Base-by-base conservation (phyloP, 129 eudicot species). In the Artemisia tridentata region DNA sequence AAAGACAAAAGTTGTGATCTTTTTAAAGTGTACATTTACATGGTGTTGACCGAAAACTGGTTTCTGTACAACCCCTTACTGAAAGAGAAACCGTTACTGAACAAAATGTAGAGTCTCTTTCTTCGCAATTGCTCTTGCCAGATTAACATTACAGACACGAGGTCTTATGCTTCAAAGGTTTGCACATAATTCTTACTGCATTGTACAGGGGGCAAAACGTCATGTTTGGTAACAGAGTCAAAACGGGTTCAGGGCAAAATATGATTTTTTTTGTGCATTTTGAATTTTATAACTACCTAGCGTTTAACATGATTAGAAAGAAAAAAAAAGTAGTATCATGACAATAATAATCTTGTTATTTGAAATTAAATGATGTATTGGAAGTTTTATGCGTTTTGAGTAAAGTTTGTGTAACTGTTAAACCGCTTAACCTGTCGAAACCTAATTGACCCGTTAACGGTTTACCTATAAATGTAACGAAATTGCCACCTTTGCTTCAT, bases 31-130 rank as follows among this genome's bases (percentile, higher is more conserved):
- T 86, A 89, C 70, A 77, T 86, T 27, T 89, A 80, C 78, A 59
- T 92, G 75, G 88, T 82, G 74, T 86, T 88, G 75, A 79, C 86
- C 0, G 96, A 92, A 80, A 92, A 86, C 73, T 92, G 96, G 95
- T 83, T 92, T 62, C 31, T 72, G 61, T 85, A 71, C 58, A 79
- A 87, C 48, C 67, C 88, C 1, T 6, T 50, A 61, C 4, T 68
- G 11, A 74, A 79, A 80, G 79, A 82, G 45, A 80, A 74, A 15
- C 72, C 79, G 25, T 60, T 73, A 14, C 55, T 86, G 58, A 65
- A 48, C 10, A 85, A 83, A 72, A 77, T 92, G 86, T 92, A 96
- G 98, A 80, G 77, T 21, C 76, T 75, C 50, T 86, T 66, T 81
- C 85, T 92, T 17, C 83, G 95, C 34, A 84, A 86, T 67, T 88